phyloP scores from a whole-genome alignment of 2,329 filamentous ascomycete species.

The Fusarium chaquense region DNA sequence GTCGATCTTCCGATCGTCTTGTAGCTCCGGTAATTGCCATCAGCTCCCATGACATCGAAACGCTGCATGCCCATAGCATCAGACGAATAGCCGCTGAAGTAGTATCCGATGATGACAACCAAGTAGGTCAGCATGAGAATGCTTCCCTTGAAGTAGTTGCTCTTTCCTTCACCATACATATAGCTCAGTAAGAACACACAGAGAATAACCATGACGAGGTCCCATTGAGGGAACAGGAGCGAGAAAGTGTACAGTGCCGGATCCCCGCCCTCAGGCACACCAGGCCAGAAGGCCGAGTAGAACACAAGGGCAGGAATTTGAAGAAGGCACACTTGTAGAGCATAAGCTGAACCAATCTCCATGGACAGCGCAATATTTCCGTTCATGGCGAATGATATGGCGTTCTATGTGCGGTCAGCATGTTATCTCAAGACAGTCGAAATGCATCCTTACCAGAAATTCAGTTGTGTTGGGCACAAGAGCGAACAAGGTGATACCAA shows the following conservation, averaged over 20 bases:
- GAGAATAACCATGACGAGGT: slow-evolving; percentile 96
- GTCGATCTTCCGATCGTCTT: slow-evolving; percentile 65
- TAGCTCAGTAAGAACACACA: slow-evolving; percentile 97
- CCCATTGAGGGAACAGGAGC: slow-evolving; percentile 97
- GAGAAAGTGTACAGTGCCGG: slow-evolving; percentile 76
- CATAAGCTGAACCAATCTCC: slow-evolving; percentile 98
- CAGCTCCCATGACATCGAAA: slow-evolving; percentile 65
- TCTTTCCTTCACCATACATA: slow-evolving; percentile 98
- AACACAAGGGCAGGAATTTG: slow-evolving; percentile 94
- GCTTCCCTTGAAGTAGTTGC: slow-evolving; percentile 99
- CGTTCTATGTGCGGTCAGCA: slow-evolving; percentile 71
- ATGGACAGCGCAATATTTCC: slow-evolving; percentile 98
- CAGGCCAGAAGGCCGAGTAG: slow-evolving; percentile 82
- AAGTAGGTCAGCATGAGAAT: slow-evolving; percentile 94
- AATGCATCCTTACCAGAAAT: slow-evolving; percentile 76
- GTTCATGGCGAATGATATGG: slow-evolving; percentile 99
- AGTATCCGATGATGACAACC: slow-evolving; percentile 92
- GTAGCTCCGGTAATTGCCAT: slow-evolving; percentile 64
- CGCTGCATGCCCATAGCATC: slow-evolving; percentile 59
- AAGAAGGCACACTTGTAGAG: slow-evolving; percentile 92
- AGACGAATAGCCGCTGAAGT: slow-evolving; percentile 74
- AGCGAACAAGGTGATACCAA: slow-evolving; percentile 96
- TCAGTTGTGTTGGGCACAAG: slow-evolving; percentile 98
- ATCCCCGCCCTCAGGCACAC: slow-evolving; percentile 54
- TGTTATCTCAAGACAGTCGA: not conserved